Percentiles rank a stretch among this genome's conserved stretches.
Evolutionary conservation across 148 eudicot species (phyloP).

Genomic region (Selenicereus undatus): DNA sequence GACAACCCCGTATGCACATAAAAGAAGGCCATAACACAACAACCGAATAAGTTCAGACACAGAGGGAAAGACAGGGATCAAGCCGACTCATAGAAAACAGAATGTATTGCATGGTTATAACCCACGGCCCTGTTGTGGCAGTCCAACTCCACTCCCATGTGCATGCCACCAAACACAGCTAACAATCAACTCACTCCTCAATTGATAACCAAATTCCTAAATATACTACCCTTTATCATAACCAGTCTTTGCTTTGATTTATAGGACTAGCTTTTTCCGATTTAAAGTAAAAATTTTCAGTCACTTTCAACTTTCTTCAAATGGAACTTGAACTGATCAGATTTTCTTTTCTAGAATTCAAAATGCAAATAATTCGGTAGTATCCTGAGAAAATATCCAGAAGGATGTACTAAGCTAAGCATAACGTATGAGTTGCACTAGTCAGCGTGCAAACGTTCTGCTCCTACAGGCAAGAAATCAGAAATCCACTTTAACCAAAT

Average conservation of each 20-base stretch:
- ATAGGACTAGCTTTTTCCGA: neutral
- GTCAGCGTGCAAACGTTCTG: neutral
- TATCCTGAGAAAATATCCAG: neutral
- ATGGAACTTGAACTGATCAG: neutral
- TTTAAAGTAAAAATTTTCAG: too few species aligned
- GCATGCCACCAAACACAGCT: neutral
- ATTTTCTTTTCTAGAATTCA: neutral
- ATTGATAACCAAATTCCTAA: neutral
- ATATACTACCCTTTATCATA: too few species aligned
- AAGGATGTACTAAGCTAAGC: neutral
- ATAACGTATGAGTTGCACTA: neutral
- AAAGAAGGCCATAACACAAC: too few species aligned
- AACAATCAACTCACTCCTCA: neutral
- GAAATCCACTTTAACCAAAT: neutral
- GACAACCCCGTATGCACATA: too few species aligned
- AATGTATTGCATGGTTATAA: neutral
- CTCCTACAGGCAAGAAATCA: neutral
- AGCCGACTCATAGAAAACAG: neutral
- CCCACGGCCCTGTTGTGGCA: neutral
- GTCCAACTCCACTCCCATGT: neutral
- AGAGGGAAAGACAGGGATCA: too few species aligned
- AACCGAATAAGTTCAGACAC: too few species aligned
- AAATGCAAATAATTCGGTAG: neutral
- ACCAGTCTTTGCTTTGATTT: neutral
- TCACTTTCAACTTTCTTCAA: neutral